phyloP scores from a whole-genome alignment of 2,329 filamentous ascomycete genomes.

The Colletotrichum salicis region DNA sequence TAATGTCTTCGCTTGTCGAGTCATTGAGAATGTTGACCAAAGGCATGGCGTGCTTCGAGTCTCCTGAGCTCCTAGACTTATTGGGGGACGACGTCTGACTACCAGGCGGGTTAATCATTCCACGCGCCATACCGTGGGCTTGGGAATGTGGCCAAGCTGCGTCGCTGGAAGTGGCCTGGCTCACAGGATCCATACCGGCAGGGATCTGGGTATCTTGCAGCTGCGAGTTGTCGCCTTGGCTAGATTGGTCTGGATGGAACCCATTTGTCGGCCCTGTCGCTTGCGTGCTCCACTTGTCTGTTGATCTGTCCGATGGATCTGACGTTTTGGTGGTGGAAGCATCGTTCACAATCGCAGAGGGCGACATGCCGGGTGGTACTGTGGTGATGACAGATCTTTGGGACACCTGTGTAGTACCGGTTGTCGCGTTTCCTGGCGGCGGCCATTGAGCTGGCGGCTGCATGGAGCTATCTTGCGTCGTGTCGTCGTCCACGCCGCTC shows the following conservation, averaged over 20 bases:
- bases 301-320: conserved; percentile 72
- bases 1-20: conserved; percentile 47
- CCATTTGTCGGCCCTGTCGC: conserved; percentile 71
- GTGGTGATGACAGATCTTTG: conserved; percentile 71
- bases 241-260: conserved; percentile 58
- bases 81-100: conserved; percentile 53
- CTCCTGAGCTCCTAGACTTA: conserved; percentile 42
- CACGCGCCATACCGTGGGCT: conserved; percentile 59
- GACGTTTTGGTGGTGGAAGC: conserved; percentile 95
- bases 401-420: conserved; percentile 68
- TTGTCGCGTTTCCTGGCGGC: conserved; percentile 49
- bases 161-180: conserved; percentile 62
- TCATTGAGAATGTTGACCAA: conserved; percentile 55
- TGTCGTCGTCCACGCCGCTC: conserved; percentile 63
- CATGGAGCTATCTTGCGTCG: conserved; percentile 60
- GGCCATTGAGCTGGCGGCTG: conserved; percentile 55
- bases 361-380: conserved; percentile 67
- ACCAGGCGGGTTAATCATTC: conserved; percentile 45
- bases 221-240: conserved; percentile 49
- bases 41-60: conserved; percentile 47
- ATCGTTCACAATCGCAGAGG: conserved; percentile 76
- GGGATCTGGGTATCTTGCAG: conserved; percentile 66
- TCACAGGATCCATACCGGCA: conserved; percentile 43
- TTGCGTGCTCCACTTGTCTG: conserved; percentile 76
- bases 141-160: conserved; percentile 70